Evolutionary conservation across 2,329 filamentous ascomycete genomes (phyloP).

Genomic region (Diaporthe destruens): DNA sequence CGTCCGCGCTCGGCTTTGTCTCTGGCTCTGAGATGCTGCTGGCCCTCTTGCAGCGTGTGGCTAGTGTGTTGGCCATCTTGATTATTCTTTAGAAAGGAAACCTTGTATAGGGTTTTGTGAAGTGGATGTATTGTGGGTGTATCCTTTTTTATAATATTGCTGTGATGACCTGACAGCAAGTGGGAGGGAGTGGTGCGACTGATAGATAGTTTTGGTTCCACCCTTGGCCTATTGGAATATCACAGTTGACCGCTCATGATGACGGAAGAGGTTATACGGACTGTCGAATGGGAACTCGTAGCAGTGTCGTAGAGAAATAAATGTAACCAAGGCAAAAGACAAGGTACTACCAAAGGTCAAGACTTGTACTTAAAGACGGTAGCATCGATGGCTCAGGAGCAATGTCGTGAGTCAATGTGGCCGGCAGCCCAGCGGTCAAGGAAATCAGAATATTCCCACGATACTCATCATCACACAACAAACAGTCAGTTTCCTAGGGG

Average conservation of each 20-base stretch:
- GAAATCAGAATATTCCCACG: neutral
- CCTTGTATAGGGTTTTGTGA: neutral
- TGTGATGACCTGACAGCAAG: neutral
- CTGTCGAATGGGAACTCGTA: neutral
- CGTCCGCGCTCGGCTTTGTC: neutral
- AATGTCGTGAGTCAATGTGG: neutral
- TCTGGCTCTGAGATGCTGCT: slow-evolving; percentile 6
- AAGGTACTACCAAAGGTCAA: neutral
- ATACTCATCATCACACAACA: slow-evolving; percentile 6
- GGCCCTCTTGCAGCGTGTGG: neutral
- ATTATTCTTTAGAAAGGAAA: neutral
- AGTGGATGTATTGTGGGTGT: neutral
- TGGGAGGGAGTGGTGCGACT: neutral
- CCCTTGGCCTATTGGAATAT: neutral
- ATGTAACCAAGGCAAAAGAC: neutral
- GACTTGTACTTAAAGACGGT: too few relatives aligned
- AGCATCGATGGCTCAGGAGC: neutral
- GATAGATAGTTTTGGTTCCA: neutral
- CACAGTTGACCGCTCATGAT: neutral
- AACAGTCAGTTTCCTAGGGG: neutral
- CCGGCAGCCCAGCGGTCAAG: neutral
- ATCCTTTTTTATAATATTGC: neutral
- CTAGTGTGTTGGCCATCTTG: neutral
- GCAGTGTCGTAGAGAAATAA: neutral
- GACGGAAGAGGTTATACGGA: neutral